Evolutionary conservation across 495 filamentous ascomycete species (phyloP).

Genomic region (Penicillium alfredii): DNA sequence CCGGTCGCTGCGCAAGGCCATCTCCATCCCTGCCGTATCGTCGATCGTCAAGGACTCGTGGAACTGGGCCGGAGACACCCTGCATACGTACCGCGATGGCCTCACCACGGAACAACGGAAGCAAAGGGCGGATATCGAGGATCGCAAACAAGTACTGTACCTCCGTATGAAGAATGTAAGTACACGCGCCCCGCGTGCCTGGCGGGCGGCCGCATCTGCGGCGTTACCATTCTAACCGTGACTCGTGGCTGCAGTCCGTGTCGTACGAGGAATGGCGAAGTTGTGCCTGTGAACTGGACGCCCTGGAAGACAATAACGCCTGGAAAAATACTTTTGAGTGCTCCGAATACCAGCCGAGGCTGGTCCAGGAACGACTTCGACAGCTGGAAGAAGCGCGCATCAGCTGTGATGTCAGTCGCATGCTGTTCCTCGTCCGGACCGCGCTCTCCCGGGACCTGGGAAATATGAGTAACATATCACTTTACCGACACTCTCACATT

Average conservation of each 20-base stretch:
- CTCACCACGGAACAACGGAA: constrained; percentile 49
- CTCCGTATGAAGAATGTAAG: constrained; percentile 57
- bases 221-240: constrained; percentile 10
- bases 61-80: constrained; percentile 43
- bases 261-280: constrained; percentile 54
- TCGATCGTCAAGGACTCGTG: constrained; percentile 31
- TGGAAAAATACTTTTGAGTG: constrained; percentile 71
- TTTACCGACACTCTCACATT: constrained; percentile 79
- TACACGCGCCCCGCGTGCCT: constrained; percentile 8
- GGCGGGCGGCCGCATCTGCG: constrained; percentile 9
- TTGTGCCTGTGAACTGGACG: constrained; percentile 72
- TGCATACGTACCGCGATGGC: constrained; percentile 50
- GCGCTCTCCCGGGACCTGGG: constrained; percentile 74
- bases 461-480: constrained; percentile 73
- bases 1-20: constrained; percentile 21
- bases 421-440: constrained; percentile 79
- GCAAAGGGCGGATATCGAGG: constrained; percentile 44
- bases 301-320: constrained; percentile 68
- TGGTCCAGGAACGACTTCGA: constrained; percentile 62
- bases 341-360: constrained; percentile 60
- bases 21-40: constrained; percentile 33
- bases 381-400: constrained; percentile 71
- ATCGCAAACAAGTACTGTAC: constrained; percentile 57
- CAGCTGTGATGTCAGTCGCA: constrained; percentile 64
- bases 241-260: constrained; percentile 43